These are phyloP conservation scores for Trypanosoma mega DNA, from an alignment of 208 protist species.

Conservation along the genomic window DNA sequence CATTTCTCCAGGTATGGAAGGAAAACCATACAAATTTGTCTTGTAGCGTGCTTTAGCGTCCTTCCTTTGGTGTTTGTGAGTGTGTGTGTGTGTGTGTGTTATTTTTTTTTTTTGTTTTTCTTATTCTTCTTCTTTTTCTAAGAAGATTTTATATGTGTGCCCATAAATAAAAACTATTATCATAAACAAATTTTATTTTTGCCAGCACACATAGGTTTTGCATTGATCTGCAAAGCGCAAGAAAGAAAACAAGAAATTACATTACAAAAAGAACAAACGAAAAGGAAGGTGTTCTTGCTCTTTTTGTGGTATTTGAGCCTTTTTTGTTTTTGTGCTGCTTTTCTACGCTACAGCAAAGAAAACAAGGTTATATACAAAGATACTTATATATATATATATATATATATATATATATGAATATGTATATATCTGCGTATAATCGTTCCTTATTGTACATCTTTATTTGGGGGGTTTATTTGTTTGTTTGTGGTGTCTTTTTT, in stretches of 20 bases:
- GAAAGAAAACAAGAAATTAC: no score
- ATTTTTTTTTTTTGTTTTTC: background rate
- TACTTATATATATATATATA: slow-evolving; percentile 18
- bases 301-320: slow-evolving; percentile 8
- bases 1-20: slow-evolving; percentile 73
- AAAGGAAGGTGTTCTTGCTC: background rate
- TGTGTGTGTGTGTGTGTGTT: background rate
- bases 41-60: slow-evolving; percentile 26
- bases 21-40: slow-evolving; percentile 79
- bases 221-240: no score
- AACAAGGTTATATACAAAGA: slow-evolving; percentile 9
- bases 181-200: no score
- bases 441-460: no score
- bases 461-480: no score
- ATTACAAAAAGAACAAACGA: background rate
- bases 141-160: background rate
- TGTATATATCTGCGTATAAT: no score
- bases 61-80: background rate
- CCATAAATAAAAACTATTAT: background rate
- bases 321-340: slow-evolving; percentile 14
- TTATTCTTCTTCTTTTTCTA: background rate
- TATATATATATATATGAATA: slow-evolving; percentile 4
- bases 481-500: no score
- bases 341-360: slow-evolving; percentile 1
- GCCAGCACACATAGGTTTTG: no score